A percentile compares a stretch with the other conserved stretches of the same genome.
phyloP scores from a whole-genome alignment of 108 stramenopile species.

The Cyclotella atomus region DNA sequence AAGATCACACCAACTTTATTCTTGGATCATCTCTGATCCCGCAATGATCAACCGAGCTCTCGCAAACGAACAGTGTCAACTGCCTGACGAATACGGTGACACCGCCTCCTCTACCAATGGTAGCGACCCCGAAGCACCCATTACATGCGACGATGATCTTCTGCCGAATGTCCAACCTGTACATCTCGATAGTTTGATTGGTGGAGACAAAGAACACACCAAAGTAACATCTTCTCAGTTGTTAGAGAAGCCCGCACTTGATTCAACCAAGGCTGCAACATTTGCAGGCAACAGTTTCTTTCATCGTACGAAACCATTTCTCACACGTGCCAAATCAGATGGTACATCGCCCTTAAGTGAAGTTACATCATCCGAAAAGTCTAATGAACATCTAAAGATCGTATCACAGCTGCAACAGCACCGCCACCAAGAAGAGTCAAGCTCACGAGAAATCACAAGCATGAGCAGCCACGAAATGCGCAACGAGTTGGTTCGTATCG shows the following conservation, averaged over 20 bases:
- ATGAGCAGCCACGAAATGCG: not conserved
- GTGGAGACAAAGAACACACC: not conserved
- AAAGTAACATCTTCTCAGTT: too few species aligned
- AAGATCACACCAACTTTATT: too few species aligned
- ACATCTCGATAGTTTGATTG: not conserved
- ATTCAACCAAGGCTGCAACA: not conserved
- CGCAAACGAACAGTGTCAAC: not conserved
- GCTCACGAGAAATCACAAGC: not conserved
- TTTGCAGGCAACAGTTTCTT: not conserved
- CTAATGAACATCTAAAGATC: not conserved
- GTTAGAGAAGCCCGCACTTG: too few species aligned
- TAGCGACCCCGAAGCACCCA: not conserved
- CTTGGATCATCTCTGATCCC: too few species aligned
- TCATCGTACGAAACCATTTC: too few species aligned
- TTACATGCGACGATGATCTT: not conserved
- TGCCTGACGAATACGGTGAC: not conserved
- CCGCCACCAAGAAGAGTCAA: not conserved
- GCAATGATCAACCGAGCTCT: too few species aligned
- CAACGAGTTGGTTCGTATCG: not conserved
- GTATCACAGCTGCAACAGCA: not conserved
- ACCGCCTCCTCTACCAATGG: not conserved
- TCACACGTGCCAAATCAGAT: too few species aligned
- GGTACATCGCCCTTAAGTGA: not conserved
- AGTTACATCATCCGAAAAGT: not conserved
- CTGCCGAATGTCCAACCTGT: not conserved